Evolutionary conservation across 495 filamentous ascomycete species (phyloP).

Genomic region (Aspergillus campestris): DNA sequence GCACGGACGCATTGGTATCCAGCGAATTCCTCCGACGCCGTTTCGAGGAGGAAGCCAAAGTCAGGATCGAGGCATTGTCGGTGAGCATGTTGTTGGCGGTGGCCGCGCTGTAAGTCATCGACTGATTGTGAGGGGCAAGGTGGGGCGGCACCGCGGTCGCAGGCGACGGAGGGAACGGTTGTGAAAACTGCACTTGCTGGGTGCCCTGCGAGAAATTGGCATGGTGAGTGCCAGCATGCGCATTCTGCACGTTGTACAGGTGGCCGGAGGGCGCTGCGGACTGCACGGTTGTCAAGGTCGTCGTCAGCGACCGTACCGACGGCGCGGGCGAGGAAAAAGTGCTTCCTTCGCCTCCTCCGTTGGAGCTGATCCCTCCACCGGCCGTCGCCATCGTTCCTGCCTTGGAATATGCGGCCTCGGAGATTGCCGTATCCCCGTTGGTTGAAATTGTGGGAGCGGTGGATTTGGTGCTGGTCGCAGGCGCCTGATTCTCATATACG

Average conservation of each 20-base stretch:
- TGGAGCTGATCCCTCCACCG: slow-evolving; percentile 54
- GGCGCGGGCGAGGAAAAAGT: slow-evolving; percentile 92
- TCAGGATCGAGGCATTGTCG: slow-evolving; percentile 93
- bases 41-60: slow-evolving; percentile 92
- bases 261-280: slow-evolving; percentile 66
- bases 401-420: slow-evolving; percentile 70
- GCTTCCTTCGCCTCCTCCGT: slow-evolving; percentile 64
- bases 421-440: slow-evolving; percentile 64
- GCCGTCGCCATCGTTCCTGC: slow-evolving; percentile 61
- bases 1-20: slow-evolving; percentile 92
- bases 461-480: slow-evolving; percentile 57
- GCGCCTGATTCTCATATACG: slow-evolving; percentile 47
- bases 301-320: slow-evolving; percentile 84
- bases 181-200: slow-evolving; percentile 64
- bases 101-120: slow-evolving; percentile 76
- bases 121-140: slow-evolving; percentile 58
- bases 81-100: slow-evolving; percentile 89
- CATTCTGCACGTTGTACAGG: slow-evolving; percentile 34
- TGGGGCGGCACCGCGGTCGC: slow-evolving; percentile 76
- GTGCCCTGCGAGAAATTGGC: slow-evolving; percentile 39
- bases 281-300: slow-evolving; percentile 93
- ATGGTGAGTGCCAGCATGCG: slow-evolving; percentile 18
- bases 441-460: slow-evolving; percentile 74
- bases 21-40: slow-evolving; percentile 78
- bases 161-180: slow-evolving; percentile 76